Conservation (phyloP, 2,329 filamentous ascomycete species). For the Fusarium humuli region DNA sequence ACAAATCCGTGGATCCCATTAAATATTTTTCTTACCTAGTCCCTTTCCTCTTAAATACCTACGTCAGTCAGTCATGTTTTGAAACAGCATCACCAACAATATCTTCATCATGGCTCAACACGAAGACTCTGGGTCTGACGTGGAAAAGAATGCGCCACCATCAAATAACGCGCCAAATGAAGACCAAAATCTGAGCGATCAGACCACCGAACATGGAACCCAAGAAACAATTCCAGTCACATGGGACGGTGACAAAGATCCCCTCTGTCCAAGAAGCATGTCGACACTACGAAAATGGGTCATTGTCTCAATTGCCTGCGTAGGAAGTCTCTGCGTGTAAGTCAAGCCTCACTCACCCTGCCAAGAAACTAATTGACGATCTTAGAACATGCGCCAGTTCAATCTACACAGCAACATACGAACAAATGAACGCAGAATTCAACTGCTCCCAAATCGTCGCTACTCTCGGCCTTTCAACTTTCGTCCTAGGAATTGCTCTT, state of each 20-base stretch:
- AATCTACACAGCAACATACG: slow-evolving; percentile 66
- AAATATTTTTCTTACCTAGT: background rate
- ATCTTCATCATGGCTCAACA: background rate
- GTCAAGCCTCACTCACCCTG: background rate
- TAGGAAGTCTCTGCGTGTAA: slow-evolving; percentile 34
- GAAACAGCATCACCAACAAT: background rate
- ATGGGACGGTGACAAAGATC: slow-evolving; percentile 33
- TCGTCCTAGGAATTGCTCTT: slow-evolving; percentile 63
- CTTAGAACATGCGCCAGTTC: slow-evolving; percentile 80
- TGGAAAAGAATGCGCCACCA: slow-evolving; percentile 2
- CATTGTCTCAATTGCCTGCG: slow-evolving; percentile 31
- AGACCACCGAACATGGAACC: slow-evolving; percentile 18
- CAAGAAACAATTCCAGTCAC: slow-evolving; percentile 2
- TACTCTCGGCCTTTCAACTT: slow-evolving; percentile 31
- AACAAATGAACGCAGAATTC: slow-evolving; percentile 35
- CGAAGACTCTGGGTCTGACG: background rate
- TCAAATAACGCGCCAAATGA: background rate
- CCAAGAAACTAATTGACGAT: background rate
- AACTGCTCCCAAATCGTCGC: slow-evolving; percentile 15
- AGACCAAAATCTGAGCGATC: slow-evolving; percentile 17
- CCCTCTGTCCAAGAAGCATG: slow-evolving; percentile 27
- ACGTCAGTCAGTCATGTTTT: slow-evolving; percentile 7
- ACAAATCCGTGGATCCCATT: slow-evolving; percentile 28
- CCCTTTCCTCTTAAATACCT: slow-evolving; percentile 5
- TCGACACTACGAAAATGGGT: slow-evolving; percentile 25